These are phyloP conservation scores for Henckelia pumila DNA, from an alignment of 257 asterid species.

Conservation along the genomic window DNA sequence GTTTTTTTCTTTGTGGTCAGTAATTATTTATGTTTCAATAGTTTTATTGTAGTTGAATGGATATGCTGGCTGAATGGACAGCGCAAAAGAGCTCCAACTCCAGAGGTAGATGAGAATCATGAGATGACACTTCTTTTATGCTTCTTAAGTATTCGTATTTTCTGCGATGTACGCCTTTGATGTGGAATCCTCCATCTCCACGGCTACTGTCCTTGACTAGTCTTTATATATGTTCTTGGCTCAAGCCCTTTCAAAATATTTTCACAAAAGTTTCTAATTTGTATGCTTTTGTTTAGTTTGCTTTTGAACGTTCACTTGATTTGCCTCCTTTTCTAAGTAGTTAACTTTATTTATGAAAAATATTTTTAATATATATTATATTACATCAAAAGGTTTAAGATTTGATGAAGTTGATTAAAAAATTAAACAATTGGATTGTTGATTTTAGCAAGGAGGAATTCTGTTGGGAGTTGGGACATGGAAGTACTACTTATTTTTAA, in stretches of 20 bases:
- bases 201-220: neutral
- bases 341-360: no score
- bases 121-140: neutral
- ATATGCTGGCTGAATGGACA: constrained; percentile 99
- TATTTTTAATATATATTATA: no score
- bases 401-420: no score
- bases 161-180: neutral
- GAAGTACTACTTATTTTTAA: no score
- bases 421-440: no score
- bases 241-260: neutral
- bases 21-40: constrained; percentile 34
- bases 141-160: neutral
- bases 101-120: constrained; percentile 79
- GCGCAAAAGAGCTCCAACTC: constrained; percentile 83
- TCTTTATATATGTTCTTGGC: neutral
- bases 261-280: no score
- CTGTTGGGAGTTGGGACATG: no score
- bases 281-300: no score
- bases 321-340: no score
- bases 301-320: no score
- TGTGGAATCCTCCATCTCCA: neutral
- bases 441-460: no score
- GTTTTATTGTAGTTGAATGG: constrained; percentile 87
- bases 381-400: no score
- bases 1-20: constrained; percentile 24